Evolutionary conservation across 2,329 filamentous ascomycete genomes (phyloP), one percentile per base, ranked within the genome.

Genomic region (Bimuria novae-zelandiae): DNA sequence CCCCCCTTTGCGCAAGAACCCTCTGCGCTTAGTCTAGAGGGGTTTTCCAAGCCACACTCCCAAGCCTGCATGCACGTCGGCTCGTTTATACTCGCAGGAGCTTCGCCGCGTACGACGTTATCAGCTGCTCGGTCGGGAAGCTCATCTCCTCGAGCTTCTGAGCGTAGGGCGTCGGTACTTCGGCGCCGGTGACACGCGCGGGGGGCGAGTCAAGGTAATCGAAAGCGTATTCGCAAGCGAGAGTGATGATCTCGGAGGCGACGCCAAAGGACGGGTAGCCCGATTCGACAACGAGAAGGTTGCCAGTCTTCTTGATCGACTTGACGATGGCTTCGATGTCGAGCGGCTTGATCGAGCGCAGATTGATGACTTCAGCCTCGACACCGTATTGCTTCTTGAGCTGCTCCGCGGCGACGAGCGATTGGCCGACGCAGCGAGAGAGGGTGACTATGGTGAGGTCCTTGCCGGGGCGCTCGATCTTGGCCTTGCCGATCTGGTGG

Each of bases 221-320:
- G 73, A 97, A 99, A 60, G 86, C 92, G 77, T 97, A 99, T 80
- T 99, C 94, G 89, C 96, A 96, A 59, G 91, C 88, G 56, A 97
- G 82, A 55, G 94, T 94, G 60, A 99, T 85, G 68, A 99, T 92
- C 81, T 99, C 94, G 52, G 93, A 85, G 54, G 88, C 85, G 64
- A 99, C 91, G 75, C 94, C 94, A 73, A 92, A 99, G 70, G 90
- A 90, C 59, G 94, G 94, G 85, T 92, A 99, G 61, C 93, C 94
- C 52, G 92, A 97, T 80, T 97, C 93, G 65, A 99, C 91, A 36
- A 86, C 87, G 76, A 99, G 84, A 59, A 99, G 85, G 71, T 89
- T 89, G 75, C 90, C 89, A 16, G 94, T 99, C 88, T 99, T 99
- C 89, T 99, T 97, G 75, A 99, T 88, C 11, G 92, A 97, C 77